These are phyloP conservation scores for Fagopyrum esculentum DNA, from an alignment of 148 eudicot species.

Conservation along the genomic window DNA sequence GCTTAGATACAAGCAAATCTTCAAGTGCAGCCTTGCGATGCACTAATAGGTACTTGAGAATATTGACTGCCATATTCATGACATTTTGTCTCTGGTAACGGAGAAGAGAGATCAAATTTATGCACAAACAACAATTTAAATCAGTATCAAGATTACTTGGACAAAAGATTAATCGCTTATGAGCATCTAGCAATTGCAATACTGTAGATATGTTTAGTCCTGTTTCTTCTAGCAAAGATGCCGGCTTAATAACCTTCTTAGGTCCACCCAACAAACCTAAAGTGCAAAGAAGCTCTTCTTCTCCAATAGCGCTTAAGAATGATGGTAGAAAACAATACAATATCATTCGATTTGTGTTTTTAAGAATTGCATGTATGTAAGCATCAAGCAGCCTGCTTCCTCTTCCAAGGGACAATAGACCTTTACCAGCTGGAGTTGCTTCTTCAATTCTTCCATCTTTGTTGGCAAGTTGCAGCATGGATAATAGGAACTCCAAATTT, in stretches of 20 bases:
- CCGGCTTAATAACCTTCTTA: slow-evolving; percentile 24
- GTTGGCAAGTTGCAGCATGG: slow-evolving; percentile 96
- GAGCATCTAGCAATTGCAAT: slow-evolving; percentile 87
- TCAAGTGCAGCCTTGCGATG: slow-evolving; percentile 87
- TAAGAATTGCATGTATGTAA: slow-evolving; percentile 74
- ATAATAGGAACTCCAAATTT: slow-evolving; percentile 81
- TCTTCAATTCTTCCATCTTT: slow-evolving; percentile 93
- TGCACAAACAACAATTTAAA: slow-evolving; percentile 77
- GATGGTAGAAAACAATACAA: slow-evolving; percentile 85
- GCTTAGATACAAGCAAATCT: slow-evolving; percentile 81
- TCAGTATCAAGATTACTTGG: slow-evolving; percentile 86
- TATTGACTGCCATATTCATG: slow-evolving; percentile 62
- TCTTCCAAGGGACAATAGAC: slow-evolving; percentile 75
- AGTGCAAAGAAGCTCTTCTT: slow-evolving; percentile 59
- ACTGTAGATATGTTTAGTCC: slow-evolving; percentile 66
- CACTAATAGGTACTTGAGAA: slow-evolving; percentile 77
- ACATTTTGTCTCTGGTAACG: slow-evolving; percentile 56
- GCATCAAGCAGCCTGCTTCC: slow-evolving; percentile 88
- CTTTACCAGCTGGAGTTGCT: slow-evolving; percentile 61
- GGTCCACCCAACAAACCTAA: slow-evolving; percentile 51
- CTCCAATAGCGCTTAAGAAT: slow-evolving; percentile 70
- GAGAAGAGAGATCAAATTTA: slow-evolving; percentile 79
- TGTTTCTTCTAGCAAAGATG: slow-evolving; percentile 42
- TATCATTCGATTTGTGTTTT: slow-evolving; percentile 81
- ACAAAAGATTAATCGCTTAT: slow-evolving; percentile 76